Conservation (phyloP, 31 red algal genomes). For the Asparagopsis taxiformis region DNA sequence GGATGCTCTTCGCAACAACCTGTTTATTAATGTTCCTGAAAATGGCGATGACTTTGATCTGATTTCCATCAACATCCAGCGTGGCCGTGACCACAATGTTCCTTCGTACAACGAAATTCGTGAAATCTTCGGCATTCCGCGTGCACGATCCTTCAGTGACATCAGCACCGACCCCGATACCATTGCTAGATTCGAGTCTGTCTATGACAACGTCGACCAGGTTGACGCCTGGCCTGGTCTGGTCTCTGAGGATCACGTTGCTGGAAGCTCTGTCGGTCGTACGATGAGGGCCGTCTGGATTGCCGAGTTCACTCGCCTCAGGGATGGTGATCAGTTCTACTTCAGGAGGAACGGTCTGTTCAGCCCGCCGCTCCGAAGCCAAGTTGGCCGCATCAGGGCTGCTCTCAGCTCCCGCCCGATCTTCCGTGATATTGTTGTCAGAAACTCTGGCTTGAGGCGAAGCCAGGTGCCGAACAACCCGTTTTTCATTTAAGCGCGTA, state of each 20-base stretch:
- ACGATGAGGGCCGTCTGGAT: slow-evolving; percentile 19
- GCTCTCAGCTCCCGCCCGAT: neutral
- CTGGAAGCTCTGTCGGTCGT: slow-evolving; percentile 5
- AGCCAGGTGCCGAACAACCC: neutral
- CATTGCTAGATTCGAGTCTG: neutral
- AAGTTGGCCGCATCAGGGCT: neutral
- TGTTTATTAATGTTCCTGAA: slow-evolving; percentile 36
- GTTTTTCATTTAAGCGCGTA: neutral
- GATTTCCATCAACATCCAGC: slow-evolving; percentile 62
- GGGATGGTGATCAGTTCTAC: slow-evolving; percentile 61
- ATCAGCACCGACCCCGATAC: slow-evolving; percentile 5
- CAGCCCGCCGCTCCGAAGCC: neutral
- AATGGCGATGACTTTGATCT: slow-evolving; percentile 32
- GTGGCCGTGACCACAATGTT: slow-evolving; percentile 44
- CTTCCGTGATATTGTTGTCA: neutral
- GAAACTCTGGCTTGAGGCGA: neutral
- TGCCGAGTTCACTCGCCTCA: slow-evolving; percentile 32
- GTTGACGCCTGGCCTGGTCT: slow-evolving; percentile 19
- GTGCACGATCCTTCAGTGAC: slow-evolving; percentile 1
- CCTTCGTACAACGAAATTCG: slow-evolving; percentile 53
- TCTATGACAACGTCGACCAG: neutral
- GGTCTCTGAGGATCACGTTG: slow-evolving; percentile 17
- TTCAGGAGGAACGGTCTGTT: slow-evolving; percentile 14
- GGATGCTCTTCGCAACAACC: slow-evolving; percentile 31
- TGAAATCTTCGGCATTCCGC: neutral